These are phyloP conservation scores for Ogataea hybrid DNA, from an alignment of 1,139 yeast species.

Conservation along the genomic window DNA sequence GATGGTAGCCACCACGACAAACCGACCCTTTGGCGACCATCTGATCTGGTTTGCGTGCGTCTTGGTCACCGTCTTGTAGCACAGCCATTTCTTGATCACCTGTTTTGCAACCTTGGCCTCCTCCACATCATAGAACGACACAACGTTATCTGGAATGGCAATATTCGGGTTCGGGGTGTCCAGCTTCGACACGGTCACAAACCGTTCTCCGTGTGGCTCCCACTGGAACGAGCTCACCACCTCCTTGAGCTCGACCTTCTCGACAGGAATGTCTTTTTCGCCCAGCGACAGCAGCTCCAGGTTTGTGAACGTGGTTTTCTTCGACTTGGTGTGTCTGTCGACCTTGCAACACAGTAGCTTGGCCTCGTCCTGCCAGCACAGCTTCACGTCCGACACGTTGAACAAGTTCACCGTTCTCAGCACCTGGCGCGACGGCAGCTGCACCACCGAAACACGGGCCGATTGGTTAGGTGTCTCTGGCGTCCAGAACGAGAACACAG, in stretches of 20 bases:
- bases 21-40: conserved; percentile 96
- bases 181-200: conserved; percentile 69
- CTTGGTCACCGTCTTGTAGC: conserved; percentile 54
- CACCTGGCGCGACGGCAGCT: conserved; percentile 78
- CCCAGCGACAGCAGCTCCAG: conserved; percentile 86
- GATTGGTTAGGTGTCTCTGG: conserved; percentile 93
- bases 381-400: conserved; percentile 87
- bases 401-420: conserved; percentile 90
- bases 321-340: conserved; percentile 94
- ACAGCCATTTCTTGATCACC: conserved; percentile 53
- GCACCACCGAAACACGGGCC: conserved; percentile 91
- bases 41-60: conserved; percentile 71
- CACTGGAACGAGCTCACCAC: conserved; percentile 86
- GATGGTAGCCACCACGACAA: conserved; percentile 73
- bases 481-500: conserved; percentile 90
- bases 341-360: conserved; percentile 89
- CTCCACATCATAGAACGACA: conserved; percentile 85
- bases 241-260: conserved; percentile 89
- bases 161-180: conserved; percentile 60
- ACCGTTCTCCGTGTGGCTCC: conserved; percentile 93
- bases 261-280: conserved; percentile 93
- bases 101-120: conserved; percentile 34
- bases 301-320: conserved; percentile 87
- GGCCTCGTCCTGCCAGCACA: conserved; percentile 94
- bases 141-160: conserved; percentile 66